A percentile compares a stretch with the other conserved stretches of the same genome.
Evolutionary conservation across 257 asterid species (phyloP).

Genomic region (Striga asiatica): DNA sequence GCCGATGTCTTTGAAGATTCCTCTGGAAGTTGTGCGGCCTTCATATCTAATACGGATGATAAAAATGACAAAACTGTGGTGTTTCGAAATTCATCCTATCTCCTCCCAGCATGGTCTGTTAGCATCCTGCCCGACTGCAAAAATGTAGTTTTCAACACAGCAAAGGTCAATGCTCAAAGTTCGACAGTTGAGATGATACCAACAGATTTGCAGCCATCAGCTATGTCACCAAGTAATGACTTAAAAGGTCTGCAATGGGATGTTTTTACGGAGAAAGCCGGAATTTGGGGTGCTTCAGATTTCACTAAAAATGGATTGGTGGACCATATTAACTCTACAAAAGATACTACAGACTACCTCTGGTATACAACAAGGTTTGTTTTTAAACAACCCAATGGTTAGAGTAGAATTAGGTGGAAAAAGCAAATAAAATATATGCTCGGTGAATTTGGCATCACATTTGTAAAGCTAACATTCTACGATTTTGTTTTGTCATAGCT

Average conservation of each 20-base stretch:
- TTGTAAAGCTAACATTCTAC: conserved; percentile 13
- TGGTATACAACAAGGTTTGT: conserved; percentile 80
- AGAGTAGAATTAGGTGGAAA: too few species aligned
- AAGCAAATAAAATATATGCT: neutral
- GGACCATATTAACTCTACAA: conserved; percentile 84
- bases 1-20: conserved; percentile 71
- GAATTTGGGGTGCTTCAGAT: conserved; percentile 72
- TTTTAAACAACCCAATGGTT: neutral
- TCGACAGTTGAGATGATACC: conserved; percentile 72
- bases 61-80: conserved; percentile 43
- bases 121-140: conserved; percentile 85
- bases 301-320: conserved; percentile 50
- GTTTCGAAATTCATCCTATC: conserved; percentile 52
- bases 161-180: conserved; percentile 71
- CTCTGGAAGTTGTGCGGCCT: conserved; percentile 70
- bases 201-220: conserved; percentile 40
- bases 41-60: conserved; percentile 70
- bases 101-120: conserved; percentile 90
- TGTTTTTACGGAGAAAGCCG: conserved; percentile 57
- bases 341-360: conserved; percentile 84
- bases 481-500: conserved; percentile 33
- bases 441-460: neutral
- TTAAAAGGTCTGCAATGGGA: conserved; percentile 59
- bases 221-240: conserved; percentile 31
- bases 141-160: conserved; percentile 78